Evolutionary conservation across 257 asterid genomes (phyloP).

Genomic region (Primulina tabacum): DNA sequence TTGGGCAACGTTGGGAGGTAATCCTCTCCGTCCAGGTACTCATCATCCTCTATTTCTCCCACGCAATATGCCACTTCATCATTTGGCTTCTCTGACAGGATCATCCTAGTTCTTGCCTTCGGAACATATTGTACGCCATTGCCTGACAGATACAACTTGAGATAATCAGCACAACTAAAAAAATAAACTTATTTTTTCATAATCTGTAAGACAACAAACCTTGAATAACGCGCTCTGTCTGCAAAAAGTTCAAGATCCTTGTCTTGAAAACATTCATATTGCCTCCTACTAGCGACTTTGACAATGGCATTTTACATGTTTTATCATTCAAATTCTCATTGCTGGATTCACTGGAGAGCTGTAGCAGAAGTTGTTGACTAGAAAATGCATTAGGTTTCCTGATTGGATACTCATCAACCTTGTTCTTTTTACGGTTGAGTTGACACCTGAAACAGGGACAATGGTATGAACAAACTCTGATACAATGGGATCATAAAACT

Average conservation of each 20-base stretch:
- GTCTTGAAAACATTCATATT: constrained; percentile 69
- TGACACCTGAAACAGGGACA: constrained; percentile 58
- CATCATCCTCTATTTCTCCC: constrained; percentile 76
- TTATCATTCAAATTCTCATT: constrained; percentile 69
- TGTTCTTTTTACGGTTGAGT: constrained; percentile 63
- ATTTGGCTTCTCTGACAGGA: constrained; percentile 87
- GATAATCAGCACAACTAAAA: constrained; percentile 28
- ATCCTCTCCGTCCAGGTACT: constrained; percentile 70
- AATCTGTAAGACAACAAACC: constrained; percentile 47
- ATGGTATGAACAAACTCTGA: constrained; percentile 15
- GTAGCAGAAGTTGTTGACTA: constrained; percentile 41
- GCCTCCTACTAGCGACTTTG: constrained; percentile 83
- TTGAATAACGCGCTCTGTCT: constrained; percentile 67
- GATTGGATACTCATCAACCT: constrained; percentile 57
- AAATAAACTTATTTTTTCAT: constrained; percentile 11
- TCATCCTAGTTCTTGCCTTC: constrained; percentile 65
- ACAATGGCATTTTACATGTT: constrained; percentile 60
- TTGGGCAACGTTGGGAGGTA: constrained; percentile 86
- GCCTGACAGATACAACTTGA: constrained; percentile 50
- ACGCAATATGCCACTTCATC: constrained; percentile 82
- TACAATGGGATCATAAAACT: constrained; percentile 5
- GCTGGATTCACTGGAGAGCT: constrained; percentile 59
- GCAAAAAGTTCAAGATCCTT: constrained; percentile 61
- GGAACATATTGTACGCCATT: constrained; percentile 53
- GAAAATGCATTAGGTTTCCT: constrained; percentile 44